phyloP scores from a whole-genome alignment of 306 rosid genomes.

The Ammopiptanthus mongolicus region DNA sequence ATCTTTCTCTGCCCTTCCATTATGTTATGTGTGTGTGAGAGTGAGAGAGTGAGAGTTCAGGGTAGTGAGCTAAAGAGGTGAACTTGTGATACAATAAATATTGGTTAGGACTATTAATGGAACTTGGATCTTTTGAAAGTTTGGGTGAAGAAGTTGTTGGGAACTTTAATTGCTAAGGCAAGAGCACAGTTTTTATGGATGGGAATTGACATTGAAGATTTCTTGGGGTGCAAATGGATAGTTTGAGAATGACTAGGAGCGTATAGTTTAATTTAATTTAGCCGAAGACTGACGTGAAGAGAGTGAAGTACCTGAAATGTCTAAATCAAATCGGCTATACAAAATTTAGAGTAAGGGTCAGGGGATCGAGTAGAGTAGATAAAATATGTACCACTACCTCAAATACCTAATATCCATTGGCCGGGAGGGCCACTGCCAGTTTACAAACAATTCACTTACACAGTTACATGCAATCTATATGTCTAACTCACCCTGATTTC shows the following conservation, averaged over 20 bases:
- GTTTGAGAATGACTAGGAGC: not conserved
- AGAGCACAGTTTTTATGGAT: not conserved
- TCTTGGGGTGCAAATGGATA: not conserved
- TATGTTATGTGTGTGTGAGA: not conserved
- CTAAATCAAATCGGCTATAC: not conserved
- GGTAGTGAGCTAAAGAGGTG: not conserved
- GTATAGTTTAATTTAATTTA: no score
- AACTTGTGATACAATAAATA: slow-evolving; percentile 34
- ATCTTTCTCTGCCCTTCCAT: slow-evolving; percentile 2
- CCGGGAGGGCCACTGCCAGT: no score
- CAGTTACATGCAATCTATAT: no score
- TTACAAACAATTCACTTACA: no score
- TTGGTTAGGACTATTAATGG: slow-evolving; percentile 25
- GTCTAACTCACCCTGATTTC: no score
- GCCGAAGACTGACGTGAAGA: not conserved
- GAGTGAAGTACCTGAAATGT: not conserved
- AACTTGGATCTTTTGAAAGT: slow-evolving; percentile 22
- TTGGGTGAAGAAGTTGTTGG: slow-evolving; percentile 50
- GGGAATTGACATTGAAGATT: not conserved
- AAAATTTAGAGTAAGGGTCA: not conserved
- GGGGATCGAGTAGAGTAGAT: not conserved
- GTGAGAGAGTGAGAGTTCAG: not conserved
- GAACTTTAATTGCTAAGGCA: slow-evolving; percentile 24
- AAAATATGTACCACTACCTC: no score
- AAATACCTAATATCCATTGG: no score